Conservation (phyloP, 2,329 filamentous ascomycete genomes). For the Botrytis galanthina region DNA sequence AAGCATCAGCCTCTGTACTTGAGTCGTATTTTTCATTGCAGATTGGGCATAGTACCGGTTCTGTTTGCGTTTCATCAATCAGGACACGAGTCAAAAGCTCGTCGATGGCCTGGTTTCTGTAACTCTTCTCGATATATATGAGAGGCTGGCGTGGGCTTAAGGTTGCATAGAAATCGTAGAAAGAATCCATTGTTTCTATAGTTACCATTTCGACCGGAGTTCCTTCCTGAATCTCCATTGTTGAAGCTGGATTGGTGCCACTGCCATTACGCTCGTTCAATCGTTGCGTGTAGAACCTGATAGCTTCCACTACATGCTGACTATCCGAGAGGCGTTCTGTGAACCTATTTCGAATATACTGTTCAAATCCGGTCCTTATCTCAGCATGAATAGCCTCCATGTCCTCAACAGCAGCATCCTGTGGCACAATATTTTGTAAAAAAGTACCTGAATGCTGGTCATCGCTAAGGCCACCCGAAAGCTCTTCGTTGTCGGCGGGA, state of each 20-base stretch:
- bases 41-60: background rate
- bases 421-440: background rate
- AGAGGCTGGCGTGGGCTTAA: too few species aligned
- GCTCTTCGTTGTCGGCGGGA: background rate
- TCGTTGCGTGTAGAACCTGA: background rate
- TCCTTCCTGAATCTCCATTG: background rate
- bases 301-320: too few species aligned
- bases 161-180: too few species aligned
- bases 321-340: rapidly evolving
- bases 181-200: too few species aligned
- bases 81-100: background rate
- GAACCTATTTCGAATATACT: background rate
- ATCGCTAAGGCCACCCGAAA: background rate
- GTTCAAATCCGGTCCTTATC: background rate
- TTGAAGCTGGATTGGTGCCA: background rate
- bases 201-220: too few species aligned
- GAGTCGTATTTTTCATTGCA: background rate
- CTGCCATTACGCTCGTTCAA: background rate
- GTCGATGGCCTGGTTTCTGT: background rate
- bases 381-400: background rate
- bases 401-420: background rate
- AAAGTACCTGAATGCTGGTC: background rate
- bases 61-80: background rate
- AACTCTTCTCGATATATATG: too few species aligned
- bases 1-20: background rate